These are phyloP conservation scores for Nematodospora valgi DNA, from an alignment of 805 yeast genomes.

Conservation along the genomic window DNA sequence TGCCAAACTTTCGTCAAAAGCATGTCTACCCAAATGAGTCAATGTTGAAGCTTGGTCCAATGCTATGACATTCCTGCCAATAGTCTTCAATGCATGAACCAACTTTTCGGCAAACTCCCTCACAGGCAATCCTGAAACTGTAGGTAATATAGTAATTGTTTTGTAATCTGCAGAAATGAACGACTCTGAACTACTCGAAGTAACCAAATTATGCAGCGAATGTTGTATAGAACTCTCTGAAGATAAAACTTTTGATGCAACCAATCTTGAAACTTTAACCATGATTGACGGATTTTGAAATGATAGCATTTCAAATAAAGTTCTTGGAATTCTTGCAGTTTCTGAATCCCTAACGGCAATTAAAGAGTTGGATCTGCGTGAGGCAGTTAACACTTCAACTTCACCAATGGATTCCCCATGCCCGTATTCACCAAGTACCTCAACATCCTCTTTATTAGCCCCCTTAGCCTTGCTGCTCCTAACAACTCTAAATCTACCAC, in stretches of 20 bases:
- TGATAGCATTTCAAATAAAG: constrained; percentile 81
- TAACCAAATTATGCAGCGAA: constrained; percentile 8
- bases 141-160: constrained; percentile 82
- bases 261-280: constrained; percentile 83
- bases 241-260: constrained; percentile 54
- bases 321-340: constrained; percentile 87
- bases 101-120: constrained; percentile 76
- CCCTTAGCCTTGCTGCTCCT: constrained; percentile 15
- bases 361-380: constrained; percentile 62
- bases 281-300: constrained; percentile 84
- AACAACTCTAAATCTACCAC: constrained; percentile 80
- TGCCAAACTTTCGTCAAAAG: constrained; percentile 80
- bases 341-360: constrained; percentile 93
- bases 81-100: constrained; percentile 64
- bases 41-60: constrained; percentile 82
- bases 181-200: constrained; percentile 18
- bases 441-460: constrained; percentile 15
- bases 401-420: constrained; percentile 96
- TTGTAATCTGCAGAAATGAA: constrained; percentile 52
- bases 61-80: constrained; percentile 71
- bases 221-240: constrained; percentile 11
- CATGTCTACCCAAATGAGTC: constrained; percentile 81
- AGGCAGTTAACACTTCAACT: constrained; percentile 85
- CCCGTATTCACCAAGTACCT: constrained; percentile 72
- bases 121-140: constrained; percentile 79